phyloP scores from a whole-genome alignment of 2,329 filamentous ascomycete genomes.

The Spiromastix sp. region DNA sequence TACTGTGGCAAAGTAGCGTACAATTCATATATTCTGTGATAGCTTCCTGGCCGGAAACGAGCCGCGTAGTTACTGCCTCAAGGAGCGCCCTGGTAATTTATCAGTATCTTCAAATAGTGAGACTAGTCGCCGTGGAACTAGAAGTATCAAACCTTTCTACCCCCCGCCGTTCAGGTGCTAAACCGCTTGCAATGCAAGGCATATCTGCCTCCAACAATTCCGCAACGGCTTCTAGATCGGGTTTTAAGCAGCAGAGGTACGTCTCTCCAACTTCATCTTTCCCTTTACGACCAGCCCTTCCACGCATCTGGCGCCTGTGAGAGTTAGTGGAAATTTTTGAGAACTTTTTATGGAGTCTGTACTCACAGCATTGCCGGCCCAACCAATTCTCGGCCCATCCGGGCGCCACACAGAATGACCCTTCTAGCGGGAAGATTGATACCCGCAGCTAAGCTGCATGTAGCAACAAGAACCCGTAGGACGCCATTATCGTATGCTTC shows the following conservation, averaged over 20 bases:
- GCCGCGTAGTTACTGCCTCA: conserved; percentile 57
- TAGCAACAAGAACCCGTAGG: conserved; percentile 63
- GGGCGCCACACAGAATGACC: conserved; percentile 64
- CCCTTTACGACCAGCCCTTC: conserved; percentile 65
- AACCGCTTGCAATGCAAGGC: conserved; percentile 57
- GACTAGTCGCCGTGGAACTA: background rate
- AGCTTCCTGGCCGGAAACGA: conserved; percentile 55
- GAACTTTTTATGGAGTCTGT: background rate
- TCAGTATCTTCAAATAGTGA: conserved; percentile 1
- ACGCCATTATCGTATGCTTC: conserved; percentile 59
- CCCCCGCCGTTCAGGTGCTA: conserved; percentile 56
- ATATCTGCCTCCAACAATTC: conserved; percentile 63
- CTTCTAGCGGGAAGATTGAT: conserved; percentile 64
- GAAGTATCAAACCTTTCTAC: conserved; percentile 47
- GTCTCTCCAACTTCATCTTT: conserved; percentile 70
- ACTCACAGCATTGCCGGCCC: conserved; percentile 61
- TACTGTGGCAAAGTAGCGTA: conserved; percentile 54
- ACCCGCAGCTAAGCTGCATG: conserved; percentile 71
- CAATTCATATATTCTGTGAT: conserved; percentile 59
- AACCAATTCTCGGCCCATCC: conserved; percentile 68
- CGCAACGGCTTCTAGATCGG: conserved; percentile 58
- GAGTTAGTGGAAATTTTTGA: conserved; percentile 14
- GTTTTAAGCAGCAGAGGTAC: conserved; percentile 60
- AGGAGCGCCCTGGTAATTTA: conserved; percentile 50
- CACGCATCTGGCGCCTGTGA: conserved; percentile 61